Base-by-base conservation (phyloP, 2,329 filamentous ascomycete species). In the Colletotrichum musicola region DNA sequence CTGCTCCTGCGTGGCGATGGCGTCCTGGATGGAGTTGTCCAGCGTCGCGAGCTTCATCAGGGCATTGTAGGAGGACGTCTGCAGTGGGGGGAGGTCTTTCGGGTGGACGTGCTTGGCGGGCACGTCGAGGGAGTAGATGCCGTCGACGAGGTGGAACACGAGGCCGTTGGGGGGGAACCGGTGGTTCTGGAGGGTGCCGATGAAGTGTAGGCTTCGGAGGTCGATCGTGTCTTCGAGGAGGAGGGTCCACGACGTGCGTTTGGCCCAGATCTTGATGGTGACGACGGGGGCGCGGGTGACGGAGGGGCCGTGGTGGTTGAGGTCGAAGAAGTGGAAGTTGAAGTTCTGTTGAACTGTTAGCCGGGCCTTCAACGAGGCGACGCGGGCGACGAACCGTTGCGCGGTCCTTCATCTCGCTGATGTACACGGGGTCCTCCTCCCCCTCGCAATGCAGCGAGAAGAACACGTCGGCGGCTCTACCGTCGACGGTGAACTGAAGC, bases 1-100 rank as follows among this genome's bases (percentile, higher is more conserved):
- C 61, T 86, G 86, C 68, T 92, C 89, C 14, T 92, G 89, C 0
- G 93, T 97, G 1, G 90, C 88, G 10, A 97, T 82, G 1, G 94
- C 94, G 78, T 98, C 95, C 76, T 97, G 94, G 25, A 98, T 93
- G 62, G 94, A 97, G 76, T 92, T 93, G 71, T 97, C 94, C 16
- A 98, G 85, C 66, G 95, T 97, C 6, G 93, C 91, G 12, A 98
- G 85, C 69, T 93, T 91, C 90, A 98, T 95, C 20, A 98, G 84
- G 2, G 93, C 89, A 75, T 94, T 94, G 78, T 97, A 98, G 0
- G 94, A 94, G 0, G 94, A 94, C 0, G 92, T 94, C 0, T 87
- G 82, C 0, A 87, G 77, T 2, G 82, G 73, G 1, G 84, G 79
- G 6, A 85, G 84, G 25, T 87, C 81, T 71, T 87, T 89, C 0